phyloP scores from a whole-genome alignment of 768 basidiomycete genomes.

The Gymnopilus junonius region DNA sequence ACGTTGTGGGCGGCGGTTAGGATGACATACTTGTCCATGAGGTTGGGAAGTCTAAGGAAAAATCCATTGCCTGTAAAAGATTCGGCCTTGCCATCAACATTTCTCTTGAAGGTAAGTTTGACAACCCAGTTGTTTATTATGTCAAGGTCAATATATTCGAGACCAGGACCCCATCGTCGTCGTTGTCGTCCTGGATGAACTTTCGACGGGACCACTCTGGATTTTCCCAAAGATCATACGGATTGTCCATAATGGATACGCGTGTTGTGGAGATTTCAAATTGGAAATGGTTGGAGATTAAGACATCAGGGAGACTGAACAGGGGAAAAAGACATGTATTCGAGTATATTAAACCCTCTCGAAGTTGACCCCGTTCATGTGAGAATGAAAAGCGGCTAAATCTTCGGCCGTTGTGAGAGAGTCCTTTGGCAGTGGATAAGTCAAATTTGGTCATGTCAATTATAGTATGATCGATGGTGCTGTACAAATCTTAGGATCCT shows the following conservation, averaged over 20 bases:
- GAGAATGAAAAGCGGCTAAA: too few species aligned
- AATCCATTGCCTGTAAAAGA: conserved; percentile 8
- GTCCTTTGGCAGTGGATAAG: too few species aligned
- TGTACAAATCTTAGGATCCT: too few species aligned
- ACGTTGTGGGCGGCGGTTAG: conserved; percentile 16
- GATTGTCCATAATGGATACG: not conserved
- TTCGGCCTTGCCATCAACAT: not conserved
- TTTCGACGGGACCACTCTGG: conserved; percentile 7
- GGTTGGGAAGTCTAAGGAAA: conserved; percentile 13
- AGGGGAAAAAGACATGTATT: too few species aligned
- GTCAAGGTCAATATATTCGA: conserved; percentile 9
- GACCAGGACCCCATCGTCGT: conserved; percentile 4
- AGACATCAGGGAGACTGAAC: too few species aligned
- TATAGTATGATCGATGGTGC: too few species aligned
- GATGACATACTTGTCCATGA: conserved; percentile 9
- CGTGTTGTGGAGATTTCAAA: too few species aligned
- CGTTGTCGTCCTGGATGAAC: not conserved
- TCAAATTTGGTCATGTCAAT: too few species aligned
- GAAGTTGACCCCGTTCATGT: too few species aligned
- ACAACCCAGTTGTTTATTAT: conserved; percentile 11
- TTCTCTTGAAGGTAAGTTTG: conserved; percentile 8
- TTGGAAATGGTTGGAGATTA: too few species aligned
- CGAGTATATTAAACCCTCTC: too few species aligned
- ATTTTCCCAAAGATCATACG: conserved; percentile 15
- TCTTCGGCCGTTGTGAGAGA: too few species aligned